These are phyloP conservation scores for Phytophthora aleatoria DNA, from an alignment of 352 stramenopile genomes.

Conservation along the genomic window DNA sequence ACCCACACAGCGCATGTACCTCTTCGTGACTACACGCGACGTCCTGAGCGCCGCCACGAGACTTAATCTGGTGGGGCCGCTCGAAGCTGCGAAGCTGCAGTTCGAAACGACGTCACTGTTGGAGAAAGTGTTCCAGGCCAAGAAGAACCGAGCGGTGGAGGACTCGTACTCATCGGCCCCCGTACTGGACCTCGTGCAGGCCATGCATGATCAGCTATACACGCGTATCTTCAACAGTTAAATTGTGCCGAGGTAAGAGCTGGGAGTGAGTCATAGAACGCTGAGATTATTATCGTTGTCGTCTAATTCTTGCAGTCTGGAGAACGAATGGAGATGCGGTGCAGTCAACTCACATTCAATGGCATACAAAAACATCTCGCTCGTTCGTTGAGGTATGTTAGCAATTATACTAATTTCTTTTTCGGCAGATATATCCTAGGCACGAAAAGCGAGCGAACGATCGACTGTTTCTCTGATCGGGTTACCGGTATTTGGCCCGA, in stretches of 20 bases:
- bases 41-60: conserved; percentile 77
- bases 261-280: neutral
- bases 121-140: conserved; percentile 62
- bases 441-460: no score
- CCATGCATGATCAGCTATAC: conserved; percentile 88
- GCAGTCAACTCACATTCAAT: no score
- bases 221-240: conserved; percentile 89
- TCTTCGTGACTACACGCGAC: conserved; percentile 81
- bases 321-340: no score
- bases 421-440: no score
- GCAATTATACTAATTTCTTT: no score
- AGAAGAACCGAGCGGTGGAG: conserved; percentile 66
- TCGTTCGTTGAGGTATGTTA: no score
- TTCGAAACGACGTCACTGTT: conserved; percentile 55
- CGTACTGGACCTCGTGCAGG: conserved; percentile 81
- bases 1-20: conserved; percentile 73
- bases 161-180: conserved; percentile 82
- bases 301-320: no score
- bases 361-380: no score
- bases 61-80: conserved; percentile 77
- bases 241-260: neutral
- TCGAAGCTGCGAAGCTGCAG: conserved; percentile 73
- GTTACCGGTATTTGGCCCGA: no score
- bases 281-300: neutral
- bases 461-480: no score